phyloP scores from a whole-genome alignment of 2,329 filamentous ascomycete species.

The Fusarium verrucosum region DNA sequence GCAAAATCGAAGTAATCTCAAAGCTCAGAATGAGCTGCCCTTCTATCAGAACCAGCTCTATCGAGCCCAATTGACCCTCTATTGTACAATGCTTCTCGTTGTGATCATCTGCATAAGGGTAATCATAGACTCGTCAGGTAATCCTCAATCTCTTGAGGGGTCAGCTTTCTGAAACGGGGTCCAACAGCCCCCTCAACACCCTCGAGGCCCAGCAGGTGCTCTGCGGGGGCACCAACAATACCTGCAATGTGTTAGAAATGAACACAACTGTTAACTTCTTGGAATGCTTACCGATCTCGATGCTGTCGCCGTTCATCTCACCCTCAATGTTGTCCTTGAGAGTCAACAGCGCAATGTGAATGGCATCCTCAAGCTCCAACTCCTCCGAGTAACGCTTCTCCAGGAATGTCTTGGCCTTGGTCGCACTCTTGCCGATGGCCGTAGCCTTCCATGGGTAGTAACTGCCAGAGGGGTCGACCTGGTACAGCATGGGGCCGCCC shows the following conservation, averaged over 20 bases:
- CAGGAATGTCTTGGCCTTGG: constrained; percentile 97
- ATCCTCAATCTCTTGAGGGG: constrained; percentile 97
- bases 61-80: constrained; percentile 56
- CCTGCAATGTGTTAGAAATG: constrained; percentile 60
- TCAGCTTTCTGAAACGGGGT: constrained; percentile 92
- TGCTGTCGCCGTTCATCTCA: constrained; percentile 98
- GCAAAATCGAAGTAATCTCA: constrained; percentile 29
- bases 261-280: rapidly evolving
- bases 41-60: constrained; percentile 44
- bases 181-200: constrained; percentile 86
- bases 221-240: constrained; percentile 92
- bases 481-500: constrained; percentile 96
- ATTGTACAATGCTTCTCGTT: constrained; percentile 56
- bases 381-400: constrained; percentile 99
- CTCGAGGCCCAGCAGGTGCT: constrained; percentile 91
- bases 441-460: constrained; percentile 99
- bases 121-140: constrained; percentile 96
- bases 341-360: constrained; percentile 96
- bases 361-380: constrained; percentile 95
- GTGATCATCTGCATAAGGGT: constrained; percentile 37
- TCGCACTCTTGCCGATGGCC: constrained; percentile 97
- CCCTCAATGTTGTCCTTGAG: constrained; percentile 99
- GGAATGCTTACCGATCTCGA: constrained; percentile 85
- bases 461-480: constrained; percentile 97
- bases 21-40: constrained; percentile 17